Base-by-base conservation (phyloP, 106 monocot genomes). In the Dendrobium officinale region DNA sequence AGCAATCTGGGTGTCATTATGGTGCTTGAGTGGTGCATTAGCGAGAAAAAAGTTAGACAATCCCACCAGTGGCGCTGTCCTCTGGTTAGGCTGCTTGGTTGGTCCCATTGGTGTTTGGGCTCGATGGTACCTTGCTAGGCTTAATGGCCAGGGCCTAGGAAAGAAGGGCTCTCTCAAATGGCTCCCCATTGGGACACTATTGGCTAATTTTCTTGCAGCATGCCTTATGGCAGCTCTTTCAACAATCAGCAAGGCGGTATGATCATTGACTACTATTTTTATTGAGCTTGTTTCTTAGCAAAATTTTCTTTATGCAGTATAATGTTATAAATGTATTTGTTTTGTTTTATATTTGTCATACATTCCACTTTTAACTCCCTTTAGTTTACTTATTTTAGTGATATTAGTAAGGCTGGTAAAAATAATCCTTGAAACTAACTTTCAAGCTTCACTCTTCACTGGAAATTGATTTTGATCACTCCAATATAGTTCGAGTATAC, bases 91-190 rank as follows among this genome's bases (percentile, higher is more conserved):
- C 1, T 92, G 87, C 82, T 78, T 95, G 74, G 88, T 88, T 1
- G 95, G 84, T 9, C 91, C 95, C 16, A 83, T 88, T 1, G 99
- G 95, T 17, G 99, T 95, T 13, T 99, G 99, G 99, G 43, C 55
- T 15, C 88, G 99, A 42, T 99, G 95, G 95, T 90, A 88, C 78
- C 68, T 99, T 66, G 95, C 95, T 0, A 88, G 91, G 77, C 87
- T 95, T 20, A 99, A 99, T 43, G 99, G 95, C 17, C 82, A 77
- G 68, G 99, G 95, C 9, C 9, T 95, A 2, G 99, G 99, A 44
- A 93, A 67, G 72, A 87, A 85, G 33, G 77, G 79, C 19, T 16
- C 4, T 9, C 79, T 95, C 61, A 88, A 84, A 64, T 95, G 99
- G 99, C 78, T 95, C 4, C 99, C 99, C 8, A 51, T 93, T 55